Evolutionary conservation across 371 early-diverging fungal species (phyloP), one percentile per base, ranked within the genome.

Genomic region (Circinella umbellata): DNA sequence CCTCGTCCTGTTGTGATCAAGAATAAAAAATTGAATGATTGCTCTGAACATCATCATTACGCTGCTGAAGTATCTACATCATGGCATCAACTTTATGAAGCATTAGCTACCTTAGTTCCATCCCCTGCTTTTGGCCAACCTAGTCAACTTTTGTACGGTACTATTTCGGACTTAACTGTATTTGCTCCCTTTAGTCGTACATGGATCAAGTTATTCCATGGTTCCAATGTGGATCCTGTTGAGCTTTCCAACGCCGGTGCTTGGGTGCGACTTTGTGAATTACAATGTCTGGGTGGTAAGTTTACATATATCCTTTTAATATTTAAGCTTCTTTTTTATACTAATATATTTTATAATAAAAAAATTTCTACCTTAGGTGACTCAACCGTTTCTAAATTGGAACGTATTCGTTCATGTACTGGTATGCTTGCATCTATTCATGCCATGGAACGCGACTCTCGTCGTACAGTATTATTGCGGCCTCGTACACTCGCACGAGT

Each of bases 231-330:
- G 7, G 57, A 27, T 27, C 27, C 57, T 14, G 27, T 48, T 36
- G 34, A 61, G n/a, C 62, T 62, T 3, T 63, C 46, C 18, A 46
- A 61, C 57, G 65, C 74, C 6, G 77, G 75, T 49, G 78, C 79
- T 9, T 81, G 81, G 79, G 71, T 78, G 10, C 74, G 81, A 10
- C 20, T 76, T 20, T 73, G 77, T 66, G 81, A 81, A 57, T 62
- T 79, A 17, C 79, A 81, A 64, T 81, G 81, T 38, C 74, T 79
- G 27, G 81, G 81, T 61, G 79, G 79, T 62, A 73, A 17, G 20
- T 47, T 42, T 49, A 20, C 13, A 4, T 47, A n/a, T 46, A 27
- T 67, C 42, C 3, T 42, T 63, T 34, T 51, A 5, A n/a, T 18
- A 63, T 35, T 60, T 15, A 51, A 1, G 14, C n/a, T 13, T 51